Base-by-base conservation (phyloP, 2,329 filamentous ascomycete species). In the Ambrosiella xylebori region DNA sequence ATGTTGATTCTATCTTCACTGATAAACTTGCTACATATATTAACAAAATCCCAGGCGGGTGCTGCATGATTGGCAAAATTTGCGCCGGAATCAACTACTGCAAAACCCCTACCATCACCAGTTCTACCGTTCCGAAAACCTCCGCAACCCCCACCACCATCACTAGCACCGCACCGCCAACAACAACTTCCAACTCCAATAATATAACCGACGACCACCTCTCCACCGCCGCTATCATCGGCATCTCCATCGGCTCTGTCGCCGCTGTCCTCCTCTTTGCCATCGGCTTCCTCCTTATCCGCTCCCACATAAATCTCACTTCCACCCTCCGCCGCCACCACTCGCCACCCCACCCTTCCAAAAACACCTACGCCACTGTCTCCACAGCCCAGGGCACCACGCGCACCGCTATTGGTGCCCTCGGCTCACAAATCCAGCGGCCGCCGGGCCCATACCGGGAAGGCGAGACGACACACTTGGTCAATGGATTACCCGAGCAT, bases 21-120 rank as follows among this genome's bases (percentile, higher is more conserved):
- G 35, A 38, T 11, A 27, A 15, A 13, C 36, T 57, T 41, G n/a
- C 15, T 12, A 36, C 27, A 38, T 47, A 41, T n/a, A 17, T 44
- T 12, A 47, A 38, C n/a, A 27, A 35, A 13, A 37, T 57, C 17
- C 1, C 53, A 76, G 74, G 70, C 3, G 66, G 68, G 7, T 76
- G 74, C 61, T 77, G 74, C 63, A 69, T 69, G 13, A 65, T 69
- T 57, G 75, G 75, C 2, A 71, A 70, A 39, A 57, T 72, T 1
- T 80, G 77, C 61, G 65, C 66, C n/a, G 64, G 65, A 7, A 63
- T 62, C 1, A 66, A 66, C 17, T 66, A 64, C 2, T 81, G 79
- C 61, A 64, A 66, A 1, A 67, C 73, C 0, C 73, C 76, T 1
- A 67, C 69, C 11, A 75, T 74, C 8, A 65, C 67, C 3, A 65